Conservation (phyloP, 139 green algal species). For the Gonium pectorale region DNA sequence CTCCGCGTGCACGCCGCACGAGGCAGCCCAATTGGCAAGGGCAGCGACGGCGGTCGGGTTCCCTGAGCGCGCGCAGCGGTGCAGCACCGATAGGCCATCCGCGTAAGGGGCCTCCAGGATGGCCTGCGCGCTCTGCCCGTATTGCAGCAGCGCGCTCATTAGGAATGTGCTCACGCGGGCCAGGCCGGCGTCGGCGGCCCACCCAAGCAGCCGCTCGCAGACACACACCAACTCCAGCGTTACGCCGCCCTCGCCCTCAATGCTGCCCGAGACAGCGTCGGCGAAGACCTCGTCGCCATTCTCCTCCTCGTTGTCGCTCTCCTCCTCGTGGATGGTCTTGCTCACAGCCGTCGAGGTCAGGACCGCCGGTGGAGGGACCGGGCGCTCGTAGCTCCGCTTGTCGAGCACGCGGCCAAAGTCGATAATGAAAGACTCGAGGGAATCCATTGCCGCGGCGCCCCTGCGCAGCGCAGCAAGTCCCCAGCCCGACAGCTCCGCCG, state of each 20-base stretch:
- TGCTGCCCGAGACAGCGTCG: neutral
- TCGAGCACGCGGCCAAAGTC: conserved; percentile 31
- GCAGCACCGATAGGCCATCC: conserved; percentile 50
- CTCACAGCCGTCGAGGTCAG: neutral
- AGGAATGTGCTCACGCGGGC: neutral
- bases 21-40: conserved; percentile 50
- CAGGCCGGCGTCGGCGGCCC: neutral
- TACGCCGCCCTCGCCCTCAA: neutral
- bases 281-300: too few species aligned
- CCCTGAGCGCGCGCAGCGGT: conserved; percentile 54
- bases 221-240: conserved; percentile 9
- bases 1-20: conserved; percentile 29
- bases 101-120: neutral
- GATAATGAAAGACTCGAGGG: neutral
- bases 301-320: neutral
- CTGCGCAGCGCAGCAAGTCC: neutral
- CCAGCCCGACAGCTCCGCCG: neutral
- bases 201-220: conserved; percentile 21
- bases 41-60: conserved; percentile 47
- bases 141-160: neutral
- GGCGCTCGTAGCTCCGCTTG: conserved; percentile 16
- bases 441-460: neutral
- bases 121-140: conserved; percentile 1
- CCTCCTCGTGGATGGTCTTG: neutral
- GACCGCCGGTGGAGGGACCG: neutral